These are phyloP conservation scores for Psilocybe sp. DNA, from an alignment of 768 basidiomycete genomes.

Conservation along the genomic window DNA sequence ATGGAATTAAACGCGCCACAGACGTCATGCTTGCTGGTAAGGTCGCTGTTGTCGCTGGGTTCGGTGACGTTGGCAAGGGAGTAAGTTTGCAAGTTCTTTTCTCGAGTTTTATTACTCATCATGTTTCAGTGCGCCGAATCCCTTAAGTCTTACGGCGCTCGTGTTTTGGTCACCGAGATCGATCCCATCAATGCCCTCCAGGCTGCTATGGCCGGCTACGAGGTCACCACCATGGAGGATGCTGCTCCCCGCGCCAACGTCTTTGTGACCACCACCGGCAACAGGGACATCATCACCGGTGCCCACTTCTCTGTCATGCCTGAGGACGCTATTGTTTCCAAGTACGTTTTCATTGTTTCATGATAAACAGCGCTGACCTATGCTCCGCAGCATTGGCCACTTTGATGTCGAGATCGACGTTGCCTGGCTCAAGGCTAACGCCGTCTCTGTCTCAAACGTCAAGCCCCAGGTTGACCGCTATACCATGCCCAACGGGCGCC, in stretches of 20 bases:
- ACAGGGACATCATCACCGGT: slow-evolving; percentile 93
- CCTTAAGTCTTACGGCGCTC: slow-evolving; percentile 94
- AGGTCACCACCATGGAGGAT: slow-evolving; percentile 98
- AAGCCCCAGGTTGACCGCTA: slow-evolving; percentile 99
- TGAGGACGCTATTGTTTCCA: slow-evolving; percentile 98
- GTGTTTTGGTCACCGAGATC: slow-evolving; percentile 95
- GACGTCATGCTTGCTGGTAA: slow-evolving; percentile 99
- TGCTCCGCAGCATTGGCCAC: slow-evolving; percentile 66
- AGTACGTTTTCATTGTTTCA: slow-evolving; percentile 50
- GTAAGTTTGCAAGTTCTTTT: slow-evolving; percentile 48
- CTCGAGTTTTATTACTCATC: slow-evolving; percentile 1
- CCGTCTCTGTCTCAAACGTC: slow-evolving; percentile 79
- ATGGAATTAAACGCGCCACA: slow-evolving; percentile 99
- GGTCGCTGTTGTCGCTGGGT: slow-evolving; percentile 98
- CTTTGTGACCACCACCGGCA: slow-evolving; percentile 98
- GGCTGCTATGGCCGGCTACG: slow-evolving; percentile 99
- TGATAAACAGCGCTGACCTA: not conserved
- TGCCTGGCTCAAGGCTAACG: slow-evolving; percentile 96
- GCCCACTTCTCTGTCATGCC: slow-evolving; percentile 93
- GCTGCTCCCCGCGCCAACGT: slow-evolving; percentile 86
- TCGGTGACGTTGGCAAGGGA: slow-evolving; percentile 98
- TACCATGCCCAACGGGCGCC: slow-evolving; percentile 89
- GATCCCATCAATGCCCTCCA: slow-evolving; percentile 99
- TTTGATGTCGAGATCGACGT: slow-evolving; percentile 94
- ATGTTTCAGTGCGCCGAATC: slow-evolving; percentile 88